phyloP scores from a whole-genome alignment of 768 basidiomycete species.

The Xerocomellus dryophilus region DNA sequence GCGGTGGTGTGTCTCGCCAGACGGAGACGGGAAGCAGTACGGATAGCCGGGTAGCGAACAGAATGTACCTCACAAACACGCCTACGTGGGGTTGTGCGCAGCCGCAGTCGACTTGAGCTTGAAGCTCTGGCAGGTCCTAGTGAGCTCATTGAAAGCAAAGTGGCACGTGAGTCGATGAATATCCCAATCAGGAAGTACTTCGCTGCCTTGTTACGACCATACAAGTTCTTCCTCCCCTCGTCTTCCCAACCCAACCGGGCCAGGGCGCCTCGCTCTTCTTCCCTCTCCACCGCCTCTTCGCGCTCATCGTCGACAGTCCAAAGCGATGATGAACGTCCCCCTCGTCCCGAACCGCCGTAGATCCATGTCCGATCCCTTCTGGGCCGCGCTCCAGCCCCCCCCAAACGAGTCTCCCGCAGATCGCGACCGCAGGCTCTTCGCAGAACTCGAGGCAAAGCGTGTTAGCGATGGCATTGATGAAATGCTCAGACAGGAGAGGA shows the following conservation, averaged over 20 bases:
- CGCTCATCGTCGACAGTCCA: background rate
- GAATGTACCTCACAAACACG: background rate
- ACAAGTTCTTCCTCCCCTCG: constrained; percentile 18
- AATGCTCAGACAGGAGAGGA: constrained; percentile 64
- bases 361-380: constrained; percentile 67
- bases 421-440: constrained; percentile 60
- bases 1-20: background rate
- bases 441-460: constrained; percentile 68
- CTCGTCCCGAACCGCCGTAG: constrained; percentile 39
- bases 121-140: too few relatives aligned
- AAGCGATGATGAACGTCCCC: constrained; percentile 23
- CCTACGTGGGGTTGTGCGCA: background rate
- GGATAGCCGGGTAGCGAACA: background rate
- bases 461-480: constrained; percentile 78
- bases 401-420: constrained; percentile 66
- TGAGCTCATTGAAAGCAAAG: background rate
- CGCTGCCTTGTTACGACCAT: constrained; percentile 17
- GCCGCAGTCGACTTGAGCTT: background rate
- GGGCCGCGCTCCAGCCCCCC: constrained; percentile 65
- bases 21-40: background rate
- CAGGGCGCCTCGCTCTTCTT: constrained; percentile 18
- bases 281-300: background rate
- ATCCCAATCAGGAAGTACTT: constrained; percentile 29
- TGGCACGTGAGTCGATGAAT: constrained; percentile 15
- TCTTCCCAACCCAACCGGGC: constrained; percentile 14